Percentiles rank a stretch among this genome's conserved stretches.
Conservation (phyloP, 2,329 filamentous ascomycete species). For the Fusarium sp. region DNA sequence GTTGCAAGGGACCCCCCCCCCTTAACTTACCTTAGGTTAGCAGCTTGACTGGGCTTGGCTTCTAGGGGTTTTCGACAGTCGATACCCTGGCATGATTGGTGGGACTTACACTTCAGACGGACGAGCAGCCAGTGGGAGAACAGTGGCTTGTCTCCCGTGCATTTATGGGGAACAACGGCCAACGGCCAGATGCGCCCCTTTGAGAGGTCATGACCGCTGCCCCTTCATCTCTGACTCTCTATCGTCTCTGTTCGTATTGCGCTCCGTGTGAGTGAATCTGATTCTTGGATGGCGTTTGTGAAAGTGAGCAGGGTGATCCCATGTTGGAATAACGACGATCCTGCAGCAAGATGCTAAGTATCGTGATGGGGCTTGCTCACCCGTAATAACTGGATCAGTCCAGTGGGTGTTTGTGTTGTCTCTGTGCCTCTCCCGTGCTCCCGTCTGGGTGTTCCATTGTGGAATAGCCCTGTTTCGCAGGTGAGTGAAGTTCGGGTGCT, state of each 20-base stretch:
- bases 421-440: not conserved
- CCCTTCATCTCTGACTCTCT: conserved; percentile 31
- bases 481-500: conserved; percentile 7
- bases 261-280: conserved; percentile 7
- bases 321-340: conserved; percentile 20
- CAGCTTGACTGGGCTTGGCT: not conserved
- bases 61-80: conserved; percentile 4
- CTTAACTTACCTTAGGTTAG: not conserved
- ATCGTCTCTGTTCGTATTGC: conserved; percentile 1
- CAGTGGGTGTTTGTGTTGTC: not conserved
- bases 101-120: conserved; percentile 17
- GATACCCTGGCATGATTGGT: conserved; percentile 17
- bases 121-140: conserved; percentile 16
- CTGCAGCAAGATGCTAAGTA: not conserved
- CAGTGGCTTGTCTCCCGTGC: conserved; percentile 24
- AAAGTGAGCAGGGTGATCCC: conserved; percentile 13
- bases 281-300: not conserved
- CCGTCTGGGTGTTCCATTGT: not conserved
- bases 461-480: conserved; percentile 28
- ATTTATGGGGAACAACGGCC: conserved; percentile 25
- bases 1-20: conserved; percentile 10
- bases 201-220: conserved; percentile 22
- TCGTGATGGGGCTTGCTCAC: conserved; percentile 20
- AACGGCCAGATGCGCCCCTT: conserved; percentile 23
- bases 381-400: conserved; percentile 17